phyloP scores from a whole-genome alignment of 352 stramenopile species.

The Pythium insidiosum region DNA sequence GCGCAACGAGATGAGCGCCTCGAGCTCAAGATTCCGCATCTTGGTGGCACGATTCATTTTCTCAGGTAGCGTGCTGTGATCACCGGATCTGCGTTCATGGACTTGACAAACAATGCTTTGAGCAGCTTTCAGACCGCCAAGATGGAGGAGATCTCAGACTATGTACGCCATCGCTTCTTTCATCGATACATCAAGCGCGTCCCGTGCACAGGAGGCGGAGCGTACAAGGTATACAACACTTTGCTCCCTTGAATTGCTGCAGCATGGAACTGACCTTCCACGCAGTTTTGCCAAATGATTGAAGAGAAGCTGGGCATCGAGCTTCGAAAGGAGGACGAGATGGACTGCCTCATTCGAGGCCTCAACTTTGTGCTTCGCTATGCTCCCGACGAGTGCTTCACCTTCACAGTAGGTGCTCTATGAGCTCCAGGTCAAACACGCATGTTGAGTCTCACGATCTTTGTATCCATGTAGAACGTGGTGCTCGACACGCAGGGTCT shows the following conservation, averaged over 20 bases:
- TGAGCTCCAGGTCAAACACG: too few species aligned
- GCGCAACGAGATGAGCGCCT: slow-evolving; percentile 48
- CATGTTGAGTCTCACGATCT: not conserved
- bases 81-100: too few species aligned
- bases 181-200: slow-evolving; percentile 89
- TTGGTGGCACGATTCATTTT: slow-evolving; percentile 95
- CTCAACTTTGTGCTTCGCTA: slow-evolving; percentile 95
- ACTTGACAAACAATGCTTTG: too few species aligned
- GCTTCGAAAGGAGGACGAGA: slow-evolving; percentile 93
- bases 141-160: slow-evolving; percentile 64
- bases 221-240: slow-evolving; percentile 84
- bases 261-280: not conserved
- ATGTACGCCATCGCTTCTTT: slow-evolving; percentile 71
- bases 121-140: slow-evolving; percentile 62
- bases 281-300: slow-evolving; percentile 70
- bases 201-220: slow-evolving; percentile 89
- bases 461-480: slow-evolving; percentile 30
- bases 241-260: not conserved
- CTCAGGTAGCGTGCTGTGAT: too few species aligned
- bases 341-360: slow-evolving; percentile 94
- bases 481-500: slow-evolving; percentile 48
- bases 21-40: slow-evolving; percentile 59
- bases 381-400: slow-evolving; percentile 94
- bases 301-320: slow-evolving; percentile 88
- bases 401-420: slow-evolving; percentile 67